phyloP scores from a whole-genome alignment of 2,329 filamentous ascomycete genomes.

The Apiospora rasikravindrae region DNA sequence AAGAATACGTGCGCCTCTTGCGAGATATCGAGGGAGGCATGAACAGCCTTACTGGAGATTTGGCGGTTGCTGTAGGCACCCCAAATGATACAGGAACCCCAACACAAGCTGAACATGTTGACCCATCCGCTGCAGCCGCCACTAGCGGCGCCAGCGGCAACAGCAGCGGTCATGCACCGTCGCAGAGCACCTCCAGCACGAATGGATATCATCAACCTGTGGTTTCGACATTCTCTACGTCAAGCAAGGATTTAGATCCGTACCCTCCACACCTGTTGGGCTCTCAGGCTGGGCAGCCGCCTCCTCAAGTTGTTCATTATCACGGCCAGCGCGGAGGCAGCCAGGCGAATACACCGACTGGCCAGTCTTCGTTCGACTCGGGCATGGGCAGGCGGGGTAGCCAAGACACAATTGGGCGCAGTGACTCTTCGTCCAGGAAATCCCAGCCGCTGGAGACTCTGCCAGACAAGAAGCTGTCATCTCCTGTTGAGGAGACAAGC shows the following conservation, averaged over 20 bases:
- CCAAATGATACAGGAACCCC: constrained; percentile 65
- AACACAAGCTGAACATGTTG: constrained; percentile 62
- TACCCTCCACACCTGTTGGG: constrained; percentile 71
- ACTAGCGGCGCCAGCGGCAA: background rate
- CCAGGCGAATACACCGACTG: constrained; percentile 68
- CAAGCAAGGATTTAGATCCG: constrained; percentile 71
- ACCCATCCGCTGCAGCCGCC: constrained; percentile 22
- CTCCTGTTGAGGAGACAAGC: constrained; percentile 31
- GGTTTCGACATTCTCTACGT: constrained; percentile 73
- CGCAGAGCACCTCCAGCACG: constrained; percentile 47
- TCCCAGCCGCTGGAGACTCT: constrained; percentile 47
- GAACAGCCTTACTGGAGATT: constrained; percentile 70
- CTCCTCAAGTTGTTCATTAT: constrained; percentile 71
- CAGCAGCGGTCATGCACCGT: constrained; percentile 50
- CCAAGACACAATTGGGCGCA: constrained; percentile 49
- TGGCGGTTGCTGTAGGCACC: constrained; percentile 56
- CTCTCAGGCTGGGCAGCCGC: constrained; percentile 65
- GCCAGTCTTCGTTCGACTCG: constrained; percentile 56
- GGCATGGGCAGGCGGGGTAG: constrained; percentile 54
- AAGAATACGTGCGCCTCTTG: constrained; percentile 92
- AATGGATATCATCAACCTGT: constrained; percentile 73
- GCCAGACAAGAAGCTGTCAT: constrained; percentile 43
- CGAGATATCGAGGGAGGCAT: constrained; percentile 92
- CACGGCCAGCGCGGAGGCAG: constrained; percentile 71
- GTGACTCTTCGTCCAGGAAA: constrained; percentile 39